Evolutionary conservation across 2,329 filamentous ascomycete genomes (phyloP).

Genomic region (Phialophora tarda): DNA sequence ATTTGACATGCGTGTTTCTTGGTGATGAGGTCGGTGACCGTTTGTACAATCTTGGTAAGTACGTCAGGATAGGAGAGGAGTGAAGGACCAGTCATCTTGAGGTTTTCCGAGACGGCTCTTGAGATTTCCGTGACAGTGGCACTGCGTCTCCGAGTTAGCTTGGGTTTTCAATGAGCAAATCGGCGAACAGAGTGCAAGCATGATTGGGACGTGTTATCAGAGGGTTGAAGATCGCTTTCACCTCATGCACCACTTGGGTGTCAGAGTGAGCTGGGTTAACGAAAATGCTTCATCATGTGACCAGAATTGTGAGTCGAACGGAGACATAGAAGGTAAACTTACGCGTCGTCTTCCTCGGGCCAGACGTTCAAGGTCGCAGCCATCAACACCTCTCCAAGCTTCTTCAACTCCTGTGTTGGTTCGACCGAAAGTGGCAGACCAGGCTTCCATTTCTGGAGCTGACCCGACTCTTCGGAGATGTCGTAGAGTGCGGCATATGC

Average conservation of each 20-base stretch:
- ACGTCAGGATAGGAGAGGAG: slow-evolving; percentile 73
- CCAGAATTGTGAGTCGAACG: slow-evolving; percentile 29
- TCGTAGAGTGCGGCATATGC: slow-evolving; percentile 90
- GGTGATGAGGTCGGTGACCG: slow-evolving; percentile 78
- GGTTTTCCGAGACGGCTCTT: slow-evolving; percentile 84
- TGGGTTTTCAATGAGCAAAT: slow-evolving; percentile 28
- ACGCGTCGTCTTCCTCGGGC: slow-evolving; percentile 92
- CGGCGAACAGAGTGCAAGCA: slow-evolving; percentile 28
- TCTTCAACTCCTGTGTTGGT: slow-evolving; percentile 78
- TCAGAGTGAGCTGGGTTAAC: slow-evolving; percentile 99
- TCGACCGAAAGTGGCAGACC: slow-evolving; percentile 82
- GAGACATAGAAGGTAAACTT: slow-evolving; percentile 57
- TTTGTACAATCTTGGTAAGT: slow-evolving; percentile 76
- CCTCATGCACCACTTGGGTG: slow-evolving; percentile 83
- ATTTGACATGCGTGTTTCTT: slow-evolving; percentile 92
- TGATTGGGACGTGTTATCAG: slow-evolving; percentile 46
- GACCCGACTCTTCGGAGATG: slow-evolving; percentile 78
- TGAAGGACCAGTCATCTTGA: slow-evolving; percentile 88
- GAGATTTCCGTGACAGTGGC: slow-evolving; percentile 93
- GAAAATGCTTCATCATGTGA: slow-evolving; percentile 81
- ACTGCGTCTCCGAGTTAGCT: slow-evolving; percentile 61
- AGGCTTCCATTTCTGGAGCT: slow-evolving; percentile 82
- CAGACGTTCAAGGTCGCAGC: slow-evolving; percentile 83
- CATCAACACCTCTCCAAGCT: slow-evolving; percentile 84
- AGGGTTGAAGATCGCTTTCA: slow-evolving; percentile 71